Evolutionary conservation across 75 land plant species (phyloP), one percentile per base, ranked within the genome.

Genomic region (Sequoia sempervirens): DNA sequence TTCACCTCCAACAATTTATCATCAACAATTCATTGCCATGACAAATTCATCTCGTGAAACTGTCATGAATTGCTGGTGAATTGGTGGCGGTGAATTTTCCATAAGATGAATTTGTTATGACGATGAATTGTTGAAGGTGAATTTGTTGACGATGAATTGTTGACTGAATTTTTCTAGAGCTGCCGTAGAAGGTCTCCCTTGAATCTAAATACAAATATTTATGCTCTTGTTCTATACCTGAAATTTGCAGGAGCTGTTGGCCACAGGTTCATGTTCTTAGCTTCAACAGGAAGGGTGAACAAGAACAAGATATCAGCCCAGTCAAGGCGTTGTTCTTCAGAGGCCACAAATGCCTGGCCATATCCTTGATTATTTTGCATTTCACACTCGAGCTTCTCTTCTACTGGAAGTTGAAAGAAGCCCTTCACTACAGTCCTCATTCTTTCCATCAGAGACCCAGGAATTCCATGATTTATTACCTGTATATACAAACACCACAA

Each of bases 221-320:
- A 12, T 50, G 53, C 0, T 11, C 53, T 50, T 50, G 53, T 0
- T 50, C 23, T 4, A 56, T 80, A 91, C 96, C 91, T 90, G 86
- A 91, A 90, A 17, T 73, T 4, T 1, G 30, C 47, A 43, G 96
- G 91, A 1, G 88, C 82, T 3, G 83, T 73, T 47, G 90, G 91
- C 89, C 92, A 87, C 15, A 83, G 45, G 26, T 82, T 84, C 30
- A 87, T 78, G 30, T 87, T 85, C 47, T 90, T 87, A 14, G 54
- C 0, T 76, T 34, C 45, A 15, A 43, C 1, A 9, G 91, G 92
- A 3, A 40, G 86, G 7, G 85, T 61, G 9, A 34, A 4, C 7
- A 88, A 54, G 81, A 76, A 89, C 64, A 92, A 81, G 84, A 89
- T 86, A 82, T 92, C 95, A 14, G 84, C 90, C 95, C 95, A 93